Percentiles rank a stretch among this genome's conserved stretches.
Conservation (phyloP, 768 basidiomycete species). For the Russula emetica region DNA sequence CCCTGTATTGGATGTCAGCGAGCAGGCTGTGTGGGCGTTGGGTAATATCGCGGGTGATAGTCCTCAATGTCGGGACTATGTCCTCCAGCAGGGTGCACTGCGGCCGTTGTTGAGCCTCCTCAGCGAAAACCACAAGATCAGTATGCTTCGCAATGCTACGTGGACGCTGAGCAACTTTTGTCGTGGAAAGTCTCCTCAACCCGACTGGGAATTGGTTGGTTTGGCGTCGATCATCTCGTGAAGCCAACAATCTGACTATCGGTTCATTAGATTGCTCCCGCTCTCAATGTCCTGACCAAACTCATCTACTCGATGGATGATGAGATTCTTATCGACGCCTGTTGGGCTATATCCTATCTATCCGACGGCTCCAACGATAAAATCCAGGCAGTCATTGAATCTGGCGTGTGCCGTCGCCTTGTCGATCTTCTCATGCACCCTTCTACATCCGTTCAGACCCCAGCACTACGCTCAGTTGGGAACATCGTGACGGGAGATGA, state of each 20-base stretch:
- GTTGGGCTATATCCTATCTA: conserved; percentile 99
- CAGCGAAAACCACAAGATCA: conserved; percentile 97
- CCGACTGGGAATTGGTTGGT: conserved; percentile 92
- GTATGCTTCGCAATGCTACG: conserved; percentile 97
- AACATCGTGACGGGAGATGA: conserved; percentile 99
- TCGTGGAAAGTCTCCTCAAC: conserved; percentile 95
- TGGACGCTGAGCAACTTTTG: conserved; percentile 99
- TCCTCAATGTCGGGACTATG: conserved; percentile 95
- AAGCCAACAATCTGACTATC: conserved; percentile 21
- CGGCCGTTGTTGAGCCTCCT: conserved; percentile 84
- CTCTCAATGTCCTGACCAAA: conserved; percentile 94
- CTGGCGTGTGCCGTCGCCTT: conserved; percentile 93
- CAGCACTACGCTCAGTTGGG: conserved; percentile 95
- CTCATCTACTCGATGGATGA: conserved; percentile 98
- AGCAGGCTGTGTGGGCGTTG: conserved; percentile 99
- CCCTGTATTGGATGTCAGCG: conserved; percentile 92
- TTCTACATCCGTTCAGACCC: conserved; percentile 95
- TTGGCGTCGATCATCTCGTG: conserved; percentile 10
- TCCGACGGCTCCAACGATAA: conserved; percentile 99
- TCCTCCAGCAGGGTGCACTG: conserved; percentile 88
- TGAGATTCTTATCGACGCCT: conserved; percentile 98
- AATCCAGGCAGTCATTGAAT: conserved; percentile 99
- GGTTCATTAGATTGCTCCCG: conserved; percentile 80
- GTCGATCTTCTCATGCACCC: conserved; percentile 96
- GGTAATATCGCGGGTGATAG: conserved; percentile 99